phyloP scores from a whole-genome alignment of 2,329 filamentous ascomycete genomes.

The Ustulina deusta region DNA sequence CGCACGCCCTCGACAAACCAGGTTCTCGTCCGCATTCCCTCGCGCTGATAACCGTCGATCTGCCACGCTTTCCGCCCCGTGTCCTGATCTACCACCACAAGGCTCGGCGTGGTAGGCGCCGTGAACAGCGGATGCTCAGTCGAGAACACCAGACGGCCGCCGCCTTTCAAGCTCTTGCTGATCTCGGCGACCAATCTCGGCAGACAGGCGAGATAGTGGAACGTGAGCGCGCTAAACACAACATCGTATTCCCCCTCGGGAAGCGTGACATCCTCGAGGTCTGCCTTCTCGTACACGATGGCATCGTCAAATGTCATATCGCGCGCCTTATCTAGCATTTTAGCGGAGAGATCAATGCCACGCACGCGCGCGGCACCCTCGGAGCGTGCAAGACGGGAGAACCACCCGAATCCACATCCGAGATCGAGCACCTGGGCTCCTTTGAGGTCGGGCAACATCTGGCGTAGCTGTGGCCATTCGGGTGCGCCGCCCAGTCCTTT shows the following conservation, averaged over 20 bases:
- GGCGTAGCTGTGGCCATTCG: conserved; percentile 59
- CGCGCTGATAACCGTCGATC: conserved; percentile 56
- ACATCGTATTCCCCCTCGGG: conserved; percentile 50
- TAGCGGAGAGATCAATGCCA: conserved; percentile 58
- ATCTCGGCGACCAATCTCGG: conserved; percentile 51
- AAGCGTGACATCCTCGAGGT: conserved; percentile 52
- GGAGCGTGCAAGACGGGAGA: conserved; percentile 57
- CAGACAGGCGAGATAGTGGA: conserved; percentile 57
- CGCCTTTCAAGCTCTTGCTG: conserved; percentile 27
- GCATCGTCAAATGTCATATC: conserved; percentile 45
- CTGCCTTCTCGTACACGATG: conserved; percentile 52
- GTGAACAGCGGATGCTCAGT: conserved; percentile 62
- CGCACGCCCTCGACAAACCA: conserved; percentile 56
- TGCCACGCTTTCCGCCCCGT: conserved; percentile 55
- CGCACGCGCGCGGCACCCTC: conserved; percentile 53
- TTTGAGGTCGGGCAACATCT: conserved; percentile 54
- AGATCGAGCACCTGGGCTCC: conserved; percentile 57
- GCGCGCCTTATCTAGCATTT: conserved; percentile 57
- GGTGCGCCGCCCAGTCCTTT: conserved; percentile 56
- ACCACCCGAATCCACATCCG: conserved; percentile 62
- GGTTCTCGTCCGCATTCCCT: conserved; percentile 56
- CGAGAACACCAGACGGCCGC: conserved; percentile 57
- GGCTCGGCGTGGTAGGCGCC: conserved; percentile 53
- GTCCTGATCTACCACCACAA: conserved; percentile 49
- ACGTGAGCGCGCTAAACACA: conserved; percentile 56